Conservation (phyloP, 306 rosid species). For the Quercus dentata region DNA sequence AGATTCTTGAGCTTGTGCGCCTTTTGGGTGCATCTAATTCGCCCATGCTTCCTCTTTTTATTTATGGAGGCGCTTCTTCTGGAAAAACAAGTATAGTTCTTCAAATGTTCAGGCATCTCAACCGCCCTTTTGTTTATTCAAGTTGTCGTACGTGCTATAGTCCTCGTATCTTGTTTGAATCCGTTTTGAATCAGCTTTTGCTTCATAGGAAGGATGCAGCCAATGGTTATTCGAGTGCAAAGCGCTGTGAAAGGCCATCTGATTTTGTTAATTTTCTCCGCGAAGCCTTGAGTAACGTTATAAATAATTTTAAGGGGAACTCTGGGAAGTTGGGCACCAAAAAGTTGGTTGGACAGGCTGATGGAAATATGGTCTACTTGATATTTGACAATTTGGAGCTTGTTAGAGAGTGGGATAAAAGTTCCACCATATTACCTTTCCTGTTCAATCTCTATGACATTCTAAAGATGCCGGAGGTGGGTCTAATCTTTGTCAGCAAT, state of each 20-base stretch:
- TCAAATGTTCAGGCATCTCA: constrained; percentile 67
- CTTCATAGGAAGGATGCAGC: constrained; percentile 63
- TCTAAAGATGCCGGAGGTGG: constrained; percentile 73
- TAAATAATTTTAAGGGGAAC: constrained; percentile 45
- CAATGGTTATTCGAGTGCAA: constrained; percentile 63
- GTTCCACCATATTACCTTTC: constrained; percentile 63
- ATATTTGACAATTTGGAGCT: constrained; percentile 80
- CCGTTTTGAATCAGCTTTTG: constrained; percentile 66
- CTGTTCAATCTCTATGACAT: constrained; percentile 73
- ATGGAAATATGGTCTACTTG: constrained; percentile 78
- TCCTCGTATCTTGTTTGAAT: constrained; percentile 77
- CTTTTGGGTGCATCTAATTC: constrained; percentile 74
- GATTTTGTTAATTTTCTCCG: constrained; percentile 74
- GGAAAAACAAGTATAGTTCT: constrained; percentile 81
- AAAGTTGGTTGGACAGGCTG: constrained; percentile 30
- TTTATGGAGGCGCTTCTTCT: constrained; percentile 73
- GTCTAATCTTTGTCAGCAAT: constrained; percentile 77
- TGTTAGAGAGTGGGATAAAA: constrained; percentile 85
- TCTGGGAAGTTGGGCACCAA: constrained; percentile 36
- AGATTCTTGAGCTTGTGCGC: constrained; percentile 59
- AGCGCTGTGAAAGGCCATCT: constrained; percentile 80
- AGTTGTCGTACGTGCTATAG: constrained; percentile 79
- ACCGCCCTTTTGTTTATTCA: constrained; percentile 77
- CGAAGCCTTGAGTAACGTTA: constrained; percentile 60
- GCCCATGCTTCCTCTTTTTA: constrained; percentile 74